phyloP scores from a whole-genome alignment of 805 yeast species.

The Ogataea paraovalis region DNA sequence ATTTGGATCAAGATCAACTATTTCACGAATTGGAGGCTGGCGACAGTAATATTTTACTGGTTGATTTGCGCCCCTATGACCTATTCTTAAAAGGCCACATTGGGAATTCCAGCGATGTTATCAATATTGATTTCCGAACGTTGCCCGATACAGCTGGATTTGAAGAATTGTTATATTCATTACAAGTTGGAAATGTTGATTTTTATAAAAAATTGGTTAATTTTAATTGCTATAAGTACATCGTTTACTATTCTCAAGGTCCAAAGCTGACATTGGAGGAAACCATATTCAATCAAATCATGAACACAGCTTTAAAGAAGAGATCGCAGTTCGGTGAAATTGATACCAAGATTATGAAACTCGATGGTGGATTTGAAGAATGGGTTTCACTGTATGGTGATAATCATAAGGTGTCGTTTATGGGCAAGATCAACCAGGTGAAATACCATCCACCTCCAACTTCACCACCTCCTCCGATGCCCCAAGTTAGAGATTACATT shows the following conservation, averaged over 20 bases:
- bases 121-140: constrained; percentile 39
- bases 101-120: constrained; percentile 31
- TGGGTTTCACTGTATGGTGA: constrained; percentile 36
- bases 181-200: constrained; percentile 31
- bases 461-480: constrained; percentile 9
- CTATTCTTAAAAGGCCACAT: constrained; percentile 33
- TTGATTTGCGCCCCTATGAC: constrained; percentile 37
- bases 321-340: constrained; percentile 7
- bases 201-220: constrained; percentile 30
- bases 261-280: constrained; percentile 29
- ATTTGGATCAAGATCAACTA: constrained; percentile 13
- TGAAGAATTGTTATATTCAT: constrained; percentile 16
- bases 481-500: constrained; percentile 3
- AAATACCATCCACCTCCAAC: constrained; percentile 6
- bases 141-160: constrained; percentile 13
- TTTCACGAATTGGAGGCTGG: constrained; percentile 9
- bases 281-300: constrained; percentile 19
- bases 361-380: constrained; percentile 44
- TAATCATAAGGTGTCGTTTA: constrained; percentile 19
- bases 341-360: constrained; percentile 8
- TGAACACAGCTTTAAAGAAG: constrained; percentile 8
- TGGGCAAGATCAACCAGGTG: constrained; percentile 2
- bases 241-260: constrained; percentile 38
- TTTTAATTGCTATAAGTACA: constrained; percentile 30
- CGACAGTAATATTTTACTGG: constrained; percentile 24